Evolutionary conservation across 2,329 filamentous ascomycete species (phyloP), one percentile per base, ranked within the genome.

Genomic region (Sporothrix pseudoabietina): DNA sequence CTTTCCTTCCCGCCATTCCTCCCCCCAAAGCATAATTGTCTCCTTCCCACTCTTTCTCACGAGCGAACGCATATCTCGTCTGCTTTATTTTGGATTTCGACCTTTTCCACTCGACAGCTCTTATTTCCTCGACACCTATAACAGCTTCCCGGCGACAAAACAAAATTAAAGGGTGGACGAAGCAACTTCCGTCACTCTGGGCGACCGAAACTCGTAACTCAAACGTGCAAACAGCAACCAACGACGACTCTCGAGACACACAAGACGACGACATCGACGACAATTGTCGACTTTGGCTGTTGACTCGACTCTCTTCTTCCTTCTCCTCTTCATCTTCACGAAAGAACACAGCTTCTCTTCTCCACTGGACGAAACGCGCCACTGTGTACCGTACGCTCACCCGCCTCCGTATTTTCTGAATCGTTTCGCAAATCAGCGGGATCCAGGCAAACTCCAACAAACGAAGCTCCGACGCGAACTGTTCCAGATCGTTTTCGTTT

Each of bases 81-180:
- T 26, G 1, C 22, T 59, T 30, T 35, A 35, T 49, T 66, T 49
- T 44, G 7, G 26, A 32, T 57, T 69, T 57, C 49, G 66, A 55
- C 49, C 57, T 19, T 44, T 61, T 49, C 30, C 55, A 14, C 22
- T 35, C 35, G 4, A 35, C 8, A 16, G n/a, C 47, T 41, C 54
- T 59, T 71, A 71, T 61, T 71, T 26, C 69, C 55, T 71, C 41
- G 57, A 63, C 69, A 63, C 69, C 69, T 65, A 71, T 59, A 71
- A 19, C 70, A 47, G 55, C 69, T 16, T 30, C 35, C 70, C 44
- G 47, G 57, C 44, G 32, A 66, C 63, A 69, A 69, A n/a, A n/a
- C n/a, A n/a, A n/a, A n/a, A 72, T 69, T 52, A 72, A 68, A 61
- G 41, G 16, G 54, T 16, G 44, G 35, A 49, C 35, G n/a, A 39